These are phyloP conservation scores for Talaromyces stipitatus DNA, from an alignment of 495 filamentous ascomycete genomes.

Conservation along the genomic window DNA sequence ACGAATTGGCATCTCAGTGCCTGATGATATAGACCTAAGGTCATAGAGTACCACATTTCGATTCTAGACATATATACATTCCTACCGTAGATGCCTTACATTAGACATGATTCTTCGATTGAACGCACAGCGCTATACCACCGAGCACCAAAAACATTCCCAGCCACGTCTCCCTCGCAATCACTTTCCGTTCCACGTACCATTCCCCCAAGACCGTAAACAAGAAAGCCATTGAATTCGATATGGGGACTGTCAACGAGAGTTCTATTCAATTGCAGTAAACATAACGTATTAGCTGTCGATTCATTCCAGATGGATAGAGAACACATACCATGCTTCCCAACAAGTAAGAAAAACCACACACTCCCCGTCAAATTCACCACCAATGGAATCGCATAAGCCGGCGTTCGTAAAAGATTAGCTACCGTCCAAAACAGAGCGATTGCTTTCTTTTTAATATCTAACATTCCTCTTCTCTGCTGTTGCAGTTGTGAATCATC, in stretches of 20 bases:
- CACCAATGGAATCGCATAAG: constrained; percentile 77
- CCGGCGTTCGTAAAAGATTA: constrained; percentile 71
- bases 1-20: too few species aligned
- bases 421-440: constrained; percentile 61
- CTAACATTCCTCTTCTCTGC: constrained; percentile 13
- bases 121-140: constrained; percentile 83
- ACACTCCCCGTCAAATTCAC: constrained; percentile 90
- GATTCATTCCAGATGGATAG: neutral
- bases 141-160: constrained; percentile 75
- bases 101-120: constrained; percentile 38
- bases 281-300: neutral
- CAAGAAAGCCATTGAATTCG: constrained; percentile 87
- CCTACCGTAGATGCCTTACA: neutral
- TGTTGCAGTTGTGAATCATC: neutral
- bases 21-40: neutral
- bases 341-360: constrained; percentile 96
- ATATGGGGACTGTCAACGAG: constrained; percentile 88
- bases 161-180: constrained; percentile 81
- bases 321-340: constrained; percentile 61
- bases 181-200: constrained; percentile 87
- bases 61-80: neutral
- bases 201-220: constrained; percentile 95
- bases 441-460: constrained; percentile 44
- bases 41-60: neutral
- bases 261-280: constrained; percentile 50